A percentile compares a stretch with the other conserved stretches of the same genome.
Evolutionary conservation across 116 monocot genomes (phyloP).

Genomic region (Thalassia testudinum): DNA sequence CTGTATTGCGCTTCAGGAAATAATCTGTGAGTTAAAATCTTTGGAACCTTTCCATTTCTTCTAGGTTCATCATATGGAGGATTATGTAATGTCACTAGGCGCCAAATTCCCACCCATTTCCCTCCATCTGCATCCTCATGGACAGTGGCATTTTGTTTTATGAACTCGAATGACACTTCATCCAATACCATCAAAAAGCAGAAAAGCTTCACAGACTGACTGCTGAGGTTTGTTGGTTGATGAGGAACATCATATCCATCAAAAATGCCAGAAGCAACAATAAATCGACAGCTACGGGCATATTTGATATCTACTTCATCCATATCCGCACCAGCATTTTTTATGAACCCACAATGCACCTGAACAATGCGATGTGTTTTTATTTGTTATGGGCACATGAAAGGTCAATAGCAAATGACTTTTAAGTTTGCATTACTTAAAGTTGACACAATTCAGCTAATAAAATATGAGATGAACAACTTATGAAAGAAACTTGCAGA

Average conservation of each 20-base stretch:
- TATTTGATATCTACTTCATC: constrained; percentile 59
- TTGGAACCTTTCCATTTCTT: constrained; percentile 96
- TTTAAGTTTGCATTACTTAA: too few relatives aligned
- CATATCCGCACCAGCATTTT: constrained; percentile 90
- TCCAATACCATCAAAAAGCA: constrained; percentile 97
- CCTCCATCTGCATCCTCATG: constrained; percentile 50
- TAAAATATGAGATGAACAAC: too few relatives aligned
- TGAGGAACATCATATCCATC: constrained; percentile 94
- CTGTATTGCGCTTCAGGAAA: constrained; percentile 89
- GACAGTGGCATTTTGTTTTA: constrained; percentile 52
- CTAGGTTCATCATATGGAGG: constrained; percentile 94
- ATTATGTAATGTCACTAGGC: constrained; percentile 49
- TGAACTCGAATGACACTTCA: constrained; percentile 63
- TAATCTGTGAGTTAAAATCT: constrained; percentile 82
- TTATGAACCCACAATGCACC: constrained; percentile 94
- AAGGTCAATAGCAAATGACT: too few relatives aligned
- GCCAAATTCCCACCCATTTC: constrained; percentile 98
- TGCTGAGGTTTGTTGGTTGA: constrained; percentile 85
- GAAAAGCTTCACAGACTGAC: constrained; percentile 71
- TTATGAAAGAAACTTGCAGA: too few relatives aligned
- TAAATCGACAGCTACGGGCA: constrained; percentile 66
- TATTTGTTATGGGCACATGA: too few relatives aligned
- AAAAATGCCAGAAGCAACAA: constrained; percentile 97
- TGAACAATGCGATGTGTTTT: constrained; percentile 12
- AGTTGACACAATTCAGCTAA: too few relatives aligned